phyloP scores from a whole-genome alignment of 2,329 filamentous ascomycete species.

The Bisporella sp. region DNA sequence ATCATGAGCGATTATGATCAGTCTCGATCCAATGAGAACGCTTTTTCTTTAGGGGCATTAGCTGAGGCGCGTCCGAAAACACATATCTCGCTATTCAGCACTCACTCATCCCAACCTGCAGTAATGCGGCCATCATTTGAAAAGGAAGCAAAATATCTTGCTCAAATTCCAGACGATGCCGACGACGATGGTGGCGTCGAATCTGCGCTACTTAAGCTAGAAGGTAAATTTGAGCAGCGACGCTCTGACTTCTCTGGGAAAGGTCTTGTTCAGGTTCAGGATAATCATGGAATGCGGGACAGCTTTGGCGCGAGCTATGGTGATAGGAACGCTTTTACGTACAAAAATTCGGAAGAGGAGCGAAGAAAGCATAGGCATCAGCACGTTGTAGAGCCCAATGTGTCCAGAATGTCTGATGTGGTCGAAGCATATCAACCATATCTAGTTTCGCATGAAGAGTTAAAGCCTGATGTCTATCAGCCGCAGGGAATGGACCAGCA shows the following conservation, averaged over 20 bases:
- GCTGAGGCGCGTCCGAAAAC: constrained; percentile 42
- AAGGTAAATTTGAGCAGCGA: constrained; percentile 70
- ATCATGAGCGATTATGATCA: constrained; percentile 28
- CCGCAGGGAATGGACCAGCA: constrained; percentile 15
- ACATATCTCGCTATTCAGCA: constrained; percentile 50
- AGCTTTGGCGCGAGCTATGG: constrained; percentile 22
- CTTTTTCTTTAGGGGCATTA: constrained; percentile 53
- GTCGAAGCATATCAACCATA: constrained; percentile 12
- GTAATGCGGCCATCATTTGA: constrained; percentile 74
- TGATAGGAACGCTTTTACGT: constrained; percentile 16
- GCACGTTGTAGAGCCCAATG: constrained; percentile 37
- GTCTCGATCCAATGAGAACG: constrained; percentile 35
- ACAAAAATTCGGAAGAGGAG: constrained; percentile 28
- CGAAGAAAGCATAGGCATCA: constrained; percentile 40
- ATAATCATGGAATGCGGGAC: constrained; percentile 7
- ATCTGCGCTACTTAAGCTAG: constrained; percentile 84
- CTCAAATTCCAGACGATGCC: constrained; percentile 76
- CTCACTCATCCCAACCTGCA: constrained; percentile 51
- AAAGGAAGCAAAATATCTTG: constrained; percentile 77
- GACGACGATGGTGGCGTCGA: constrained; percentile 82
- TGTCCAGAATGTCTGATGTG: constrained; percentile 26
- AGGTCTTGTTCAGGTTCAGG: neutral
- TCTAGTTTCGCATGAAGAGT: constrained; percentile 9
- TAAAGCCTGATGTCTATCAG: constrained; percentile 23
- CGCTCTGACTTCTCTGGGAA: constrained; percentile 19